Evolutionary conservation across 164 flowering plant genomes (phyloP).

Genomic region (Tinospora cordifolia): DNA sequence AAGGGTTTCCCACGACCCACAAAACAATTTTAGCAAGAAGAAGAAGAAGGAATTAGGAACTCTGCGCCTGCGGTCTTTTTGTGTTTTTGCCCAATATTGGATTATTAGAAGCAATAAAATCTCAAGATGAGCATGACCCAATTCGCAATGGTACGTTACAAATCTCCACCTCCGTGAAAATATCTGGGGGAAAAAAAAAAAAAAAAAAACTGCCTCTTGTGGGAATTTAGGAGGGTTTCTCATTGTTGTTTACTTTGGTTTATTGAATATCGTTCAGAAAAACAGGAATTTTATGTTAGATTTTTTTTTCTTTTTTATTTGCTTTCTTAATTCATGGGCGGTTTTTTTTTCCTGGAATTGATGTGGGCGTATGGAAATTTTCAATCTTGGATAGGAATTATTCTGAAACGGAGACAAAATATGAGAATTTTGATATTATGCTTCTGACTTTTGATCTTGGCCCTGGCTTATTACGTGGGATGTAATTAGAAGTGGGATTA

Average conservation of each 20-base stretch:
- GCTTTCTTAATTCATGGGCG: not conserved
- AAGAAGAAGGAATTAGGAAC: not conserved
- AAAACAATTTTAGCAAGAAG: not conserved
- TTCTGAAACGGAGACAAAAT: no score
- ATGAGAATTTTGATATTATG: no score
- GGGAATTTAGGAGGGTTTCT: not conserved
- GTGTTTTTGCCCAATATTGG: not conserved
- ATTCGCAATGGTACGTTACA: slow-evolving; percentile 7
- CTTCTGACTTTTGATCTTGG: not conserved
- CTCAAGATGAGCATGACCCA: not conserved
- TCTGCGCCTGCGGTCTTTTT: not conserved
- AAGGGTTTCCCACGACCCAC: not conserved
- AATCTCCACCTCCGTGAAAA: not conserved
- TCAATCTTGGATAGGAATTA: not conserved
- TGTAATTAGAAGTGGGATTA: not conserved
- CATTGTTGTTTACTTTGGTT: not conserved
- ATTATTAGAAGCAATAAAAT: not conserved
- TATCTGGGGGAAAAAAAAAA: no score
- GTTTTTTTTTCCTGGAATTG: not conserved
- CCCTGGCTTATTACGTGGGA: not conserved
- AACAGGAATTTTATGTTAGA: not conserved
- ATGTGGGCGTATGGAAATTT: not conserved
- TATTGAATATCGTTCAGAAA: not conserved
- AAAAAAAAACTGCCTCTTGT: not conserved
- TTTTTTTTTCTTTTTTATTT: not conserved